These are phyloP conservation scores for Leishmania aethiopica DNA, from an alignment of 208 protist species.

Conservation along the genomic window DNA sequence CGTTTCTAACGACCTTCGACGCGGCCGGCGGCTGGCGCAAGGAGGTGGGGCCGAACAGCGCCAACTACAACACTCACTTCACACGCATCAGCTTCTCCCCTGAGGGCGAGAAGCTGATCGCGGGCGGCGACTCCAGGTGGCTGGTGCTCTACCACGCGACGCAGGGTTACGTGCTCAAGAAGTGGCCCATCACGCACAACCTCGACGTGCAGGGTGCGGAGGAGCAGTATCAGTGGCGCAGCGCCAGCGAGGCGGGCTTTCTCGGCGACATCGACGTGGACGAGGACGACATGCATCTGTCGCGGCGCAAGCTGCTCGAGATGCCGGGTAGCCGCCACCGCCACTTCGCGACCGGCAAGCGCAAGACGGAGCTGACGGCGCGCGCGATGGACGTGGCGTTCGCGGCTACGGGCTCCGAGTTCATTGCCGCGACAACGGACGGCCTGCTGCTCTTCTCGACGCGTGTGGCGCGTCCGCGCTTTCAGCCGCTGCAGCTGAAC, in stretches of 20 bases:
- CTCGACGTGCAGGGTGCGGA: constrained; percentile 86
- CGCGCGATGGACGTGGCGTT: constrained; percentile 83
- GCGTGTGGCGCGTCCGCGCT: constrained; percentile 70
- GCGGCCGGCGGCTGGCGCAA: constrained; percentile 88
- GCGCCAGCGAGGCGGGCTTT: constrained; percentile 82
- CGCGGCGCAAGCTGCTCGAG: constrained; percentile 81
- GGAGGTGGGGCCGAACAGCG: constrained; percentile 75
- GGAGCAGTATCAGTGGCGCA: constrained; percentile 91
- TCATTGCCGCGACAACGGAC: constrained; percentile 90
- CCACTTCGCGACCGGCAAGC: constrained; percentile 91
- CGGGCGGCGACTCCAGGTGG: constrained; percentile 91
- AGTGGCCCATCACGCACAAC: constrained; percentile 92
- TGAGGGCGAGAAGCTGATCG: constrained; percentile 87
- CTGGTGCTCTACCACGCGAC: constrained; percentile 87
- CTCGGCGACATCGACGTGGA: constrained; percentile 87
- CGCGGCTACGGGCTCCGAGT: constrained; percentile 82
- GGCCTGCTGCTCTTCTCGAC: constrained; percentile 89
- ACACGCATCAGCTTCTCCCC: constrained; percentile 88
- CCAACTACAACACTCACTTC: constrained; percentile 85
- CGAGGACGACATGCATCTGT: constrained; percentile 81
- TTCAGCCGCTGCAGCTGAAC: constrained; percentile 83
- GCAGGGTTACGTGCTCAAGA: constrained; percentile 89
- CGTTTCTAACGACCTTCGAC: constrained; percentile 84
- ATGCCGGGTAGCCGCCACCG: constrained; percentile 89
- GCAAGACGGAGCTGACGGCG: constrained; percentile 83